Conservation (phyloP, 2,329 filamentous ascomycete genomes). For the Alternaria arborescens region DNA sequence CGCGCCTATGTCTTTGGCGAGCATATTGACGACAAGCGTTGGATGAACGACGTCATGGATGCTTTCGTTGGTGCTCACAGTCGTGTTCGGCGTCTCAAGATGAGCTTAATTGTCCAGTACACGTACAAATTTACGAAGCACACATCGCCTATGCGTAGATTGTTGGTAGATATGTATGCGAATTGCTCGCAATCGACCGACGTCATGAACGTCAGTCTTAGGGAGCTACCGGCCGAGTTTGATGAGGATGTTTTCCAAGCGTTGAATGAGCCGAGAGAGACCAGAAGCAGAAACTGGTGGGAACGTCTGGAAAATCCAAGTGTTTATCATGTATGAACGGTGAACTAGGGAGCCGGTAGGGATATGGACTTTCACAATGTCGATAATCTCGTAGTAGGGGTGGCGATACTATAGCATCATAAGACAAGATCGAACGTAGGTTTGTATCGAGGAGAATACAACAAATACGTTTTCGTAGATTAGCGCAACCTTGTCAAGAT, state of each 20-base stretch:
- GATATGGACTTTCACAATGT: background rate
- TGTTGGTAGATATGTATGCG: background rate
- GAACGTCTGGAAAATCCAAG: background rate
- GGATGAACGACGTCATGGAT: slow-evolving; percentile 1
- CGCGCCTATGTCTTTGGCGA: background rate
- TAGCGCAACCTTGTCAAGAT: background rate
- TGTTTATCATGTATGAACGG: background rate
- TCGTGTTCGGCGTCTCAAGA: background rate
- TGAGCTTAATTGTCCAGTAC: background rate
- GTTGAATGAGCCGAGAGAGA: background rate
- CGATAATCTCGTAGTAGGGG: background rate
- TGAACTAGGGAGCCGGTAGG: background rate
- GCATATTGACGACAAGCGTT: background rate
- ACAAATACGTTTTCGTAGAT: background rate
- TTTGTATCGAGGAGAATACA: background rate
- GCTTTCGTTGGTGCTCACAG: background rate
- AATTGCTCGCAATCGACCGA: background rate
- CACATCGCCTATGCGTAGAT: background rate
- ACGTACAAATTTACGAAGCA: background rate
- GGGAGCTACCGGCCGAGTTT: background rate
- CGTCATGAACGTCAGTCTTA: background rate
- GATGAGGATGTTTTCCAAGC: background rate
- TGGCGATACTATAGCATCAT: background rate
- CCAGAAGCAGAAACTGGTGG: background rate
- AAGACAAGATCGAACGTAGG: background rate